Base-by-base conservation (phyloP, 2,329 filamentous ascomycete species). In the Aureobasidium sp. region DNA sequence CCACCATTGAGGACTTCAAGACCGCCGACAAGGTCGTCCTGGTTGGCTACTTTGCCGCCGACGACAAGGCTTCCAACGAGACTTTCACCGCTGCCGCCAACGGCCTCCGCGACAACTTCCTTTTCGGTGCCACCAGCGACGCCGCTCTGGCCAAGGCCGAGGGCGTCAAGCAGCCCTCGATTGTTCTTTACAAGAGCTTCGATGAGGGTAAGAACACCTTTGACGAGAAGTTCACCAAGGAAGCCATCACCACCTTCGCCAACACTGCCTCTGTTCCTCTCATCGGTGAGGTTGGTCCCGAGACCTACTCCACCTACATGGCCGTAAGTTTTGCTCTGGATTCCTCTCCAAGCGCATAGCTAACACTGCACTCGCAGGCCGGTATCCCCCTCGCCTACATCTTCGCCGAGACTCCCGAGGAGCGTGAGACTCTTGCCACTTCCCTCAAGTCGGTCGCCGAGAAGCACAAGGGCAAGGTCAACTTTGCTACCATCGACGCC, bases 401-500 rank as follows among this genome's bases (percentile, higher is more conserved):
- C 49, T 67, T 75, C 49, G 68, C 69, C 44, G 72, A 75, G 67
- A 73, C 71, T 27, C 59, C 73, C 29, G 71, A 71, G 64, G 65
- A 67, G 44, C 63, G 94, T 70, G 84, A 88, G 73, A 80, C 86
- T 72, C 86, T 96, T 68, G 81, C 87, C 69, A 84, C 88, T 67
- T 80, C 85, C 66, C 82, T 99, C 72, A 96, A 91, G 83, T 83
- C 90, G 68, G 77, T 99, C 68, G 94, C 94, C 65, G 84, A 95
- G 81, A 89, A 93, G 81, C 86, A 91, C 83, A 93, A 92, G 80
- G 93, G 94, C 78, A 87, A 86, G 76, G 85, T 99, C 82, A 97
- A 96, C 88, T 95, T 99, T 76, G 94, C 92, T 68, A 97, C 91
- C 72, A 97, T 99, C 71, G 94, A 99, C 74, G 92, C 94, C 69